Evolutionary conservation across 139 green algal species (phyloP), one percentile per base, ranked within the genome.

Genomic region (Coccomyxa sp.): DNA sequence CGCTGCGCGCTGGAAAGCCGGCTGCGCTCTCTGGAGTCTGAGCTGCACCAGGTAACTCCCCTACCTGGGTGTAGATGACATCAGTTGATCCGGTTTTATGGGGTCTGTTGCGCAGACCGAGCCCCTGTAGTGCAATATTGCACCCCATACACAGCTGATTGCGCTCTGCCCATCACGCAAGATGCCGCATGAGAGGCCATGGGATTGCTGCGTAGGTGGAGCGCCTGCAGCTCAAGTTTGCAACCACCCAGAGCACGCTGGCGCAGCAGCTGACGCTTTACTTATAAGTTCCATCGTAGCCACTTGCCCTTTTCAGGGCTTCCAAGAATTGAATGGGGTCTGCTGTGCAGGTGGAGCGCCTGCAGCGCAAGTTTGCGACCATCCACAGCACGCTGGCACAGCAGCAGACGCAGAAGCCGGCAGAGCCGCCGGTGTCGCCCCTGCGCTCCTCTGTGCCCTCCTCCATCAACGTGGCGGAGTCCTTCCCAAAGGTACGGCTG

Each of bases 351-450:
- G 89, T 97, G 71, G 92, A 97, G 85, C 87, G 89, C 24, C 81
- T 98, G 81, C 94, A 97, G 85, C 84, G 86, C 76, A 97, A 98
- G 86, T 98, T 98, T 86, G 85, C 89, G 34, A 86, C 83, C 68
- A 97, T 98, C 79, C 94, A 98, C 86, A 85, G 79, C 64, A 97
- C 92, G 16, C 89, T 97, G 73, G 87, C 87, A 10, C 86, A 90
- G 83, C 87, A 91, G 81, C 69, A 75, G 75, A 77, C 55, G 29
- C 70, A 68, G 70, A 82, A 82, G 55, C 24, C 64, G 7, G 33
- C 69, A 0, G 35, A 40, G 14, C 33, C 33, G 14, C 33, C 35
- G 33, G 34, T 12, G 14, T 40, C 34, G 14, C 69, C 69, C 69
- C 34, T 44, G 35, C 34, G 34, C 34, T 27, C 69, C 14, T 74